Evolutionary conservation across 225 moss, liverwort and hornwort species (phyloP).

Genomic region (Asterella californica): DNA sequence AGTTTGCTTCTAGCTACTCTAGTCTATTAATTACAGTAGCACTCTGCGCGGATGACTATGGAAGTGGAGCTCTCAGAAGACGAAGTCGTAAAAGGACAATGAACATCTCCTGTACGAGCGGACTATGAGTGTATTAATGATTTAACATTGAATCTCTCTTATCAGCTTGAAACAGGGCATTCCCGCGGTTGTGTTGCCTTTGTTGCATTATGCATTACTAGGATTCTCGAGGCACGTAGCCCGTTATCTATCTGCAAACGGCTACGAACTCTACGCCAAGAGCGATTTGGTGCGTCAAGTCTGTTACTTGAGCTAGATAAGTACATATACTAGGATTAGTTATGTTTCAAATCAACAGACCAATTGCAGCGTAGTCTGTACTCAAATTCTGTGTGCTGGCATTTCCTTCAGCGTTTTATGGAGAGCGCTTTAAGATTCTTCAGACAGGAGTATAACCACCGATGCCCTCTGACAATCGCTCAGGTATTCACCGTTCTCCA

Average conservation of each 20-base stretch:
- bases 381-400: background rate
- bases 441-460: conserved; percentile 76
- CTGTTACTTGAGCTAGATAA: background rate
- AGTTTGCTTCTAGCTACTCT: background rate
- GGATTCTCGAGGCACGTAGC: conserved; percentile 87
- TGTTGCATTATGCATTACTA: conserved; percentile 77
- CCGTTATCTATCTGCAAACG: conserved; percentile 69
- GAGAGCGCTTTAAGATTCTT: conserved; percentile 74
- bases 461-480: conserved; percentile 72
- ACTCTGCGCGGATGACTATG: background rate
- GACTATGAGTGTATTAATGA: background rate
- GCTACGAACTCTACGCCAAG: conserved; percentile 81
- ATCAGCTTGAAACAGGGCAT: conserved; percentile 74
- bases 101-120: background rate
- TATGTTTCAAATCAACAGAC: background rate
- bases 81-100: background rate
- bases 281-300: conserved; percentile 66
- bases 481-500: conserved; percentile 45
- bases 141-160: conserved; percentile 8
- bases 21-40: background rate
- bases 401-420: conserved; percentile 61
- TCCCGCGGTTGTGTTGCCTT: conserved; percentile 69
- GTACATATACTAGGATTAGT: no score
- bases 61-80: background rate
- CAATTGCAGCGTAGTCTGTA: background rate